Base-by-base conservation (phyloP, 2,329 filamentous ascomycete species). In the Nemania serpens region DNA sequence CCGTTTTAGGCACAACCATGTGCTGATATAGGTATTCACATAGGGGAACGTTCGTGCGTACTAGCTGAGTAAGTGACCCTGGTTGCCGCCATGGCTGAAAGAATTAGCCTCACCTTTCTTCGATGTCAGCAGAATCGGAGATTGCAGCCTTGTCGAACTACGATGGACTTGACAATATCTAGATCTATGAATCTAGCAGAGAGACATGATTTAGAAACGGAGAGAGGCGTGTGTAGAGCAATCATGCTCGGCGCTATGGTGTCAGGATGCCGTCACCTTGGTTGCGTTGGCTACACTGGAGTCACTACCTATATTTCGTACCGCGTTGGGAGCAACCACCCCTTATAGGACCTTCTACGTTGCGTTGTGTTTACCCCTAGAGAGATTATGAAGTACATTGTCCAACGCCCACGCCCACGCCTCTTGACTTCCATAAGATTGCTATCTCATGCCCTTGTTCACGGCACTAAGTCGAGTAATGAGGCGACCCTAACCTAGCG, bases 101-200 rank as follows among this genome's bases (percentile, higher is more conserved):
- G 5, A 18, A 22, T 58, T 45, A 61, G 58, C 58, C 58, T 55
- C 50, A 50, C 34, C 43, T 34, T 12, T 49, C n/a, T 15, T 39
- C 22, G 45, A 39, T 50, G 41, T 5, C 15, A 36, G 17, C 15
- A 17, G 41, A 22, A 29, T 47, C 52, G n/a, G 53, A 43, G 50
- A 53, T 45, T n/a, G 17, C 42, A 63, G 58, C 61, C 61, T 57
- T 51, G 53, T 48, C 41, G 3, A 49, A 25, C 39, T 41, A 45
- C 54, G 45, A 43, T 22, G 22, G 52, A 42, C 39, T 18, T 42
- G 17, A 43, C 42, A 34, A 43, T 18, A 36, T 39, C 47, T 29
- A 42, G 33, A 58, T 20, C 46, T 50, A 48, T 52, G 41, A 5
- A 45, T 5, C n/a, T 15, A 17, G 45, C 10, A 47, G 36, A 13